These are phyloP conservation scores for Xylaria grammica DNA, from an alignment of 495 filamentous ascomycete genomes.

Conservation along the genomic window DNA sequence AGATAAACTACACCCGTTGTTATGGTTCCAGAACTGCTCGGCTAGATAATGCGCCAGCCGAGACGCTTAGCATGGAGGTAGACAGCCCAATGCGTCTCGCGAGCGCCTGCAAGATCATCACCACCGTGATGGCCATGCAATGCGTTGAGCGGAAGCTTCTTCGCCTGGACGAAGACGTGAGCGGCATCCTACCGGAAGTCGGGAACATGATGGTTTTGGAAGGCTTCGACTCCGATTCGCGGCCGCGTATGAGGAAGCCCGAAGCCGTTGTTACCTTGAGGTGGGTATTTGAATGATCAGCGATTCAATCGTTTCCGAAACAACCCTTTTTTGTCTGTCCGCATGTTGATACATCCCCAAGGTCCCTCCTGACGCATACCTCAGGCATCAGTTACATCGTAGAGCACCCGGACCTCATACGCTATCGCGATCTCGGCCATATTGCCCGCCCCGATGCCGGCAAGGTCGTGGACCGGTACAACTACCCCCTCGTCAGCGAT, in stretches of 20 bases:
- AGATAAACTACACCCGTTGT: no score
- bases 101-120: slow-evolving; percentile 39
- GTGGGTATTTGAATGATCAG: background rate
- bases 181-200: slow-evolving; percentile 32
- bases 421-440: no score
- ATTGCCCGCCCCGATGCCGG: no score
- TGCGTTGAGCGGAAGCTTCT: slow-evolving; percentile 31
- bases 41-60: no score
- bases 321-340: background rate
- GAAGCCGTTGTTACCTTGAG: slow-evolving; percentile 30
- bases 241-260: no score
- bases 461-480: no score
- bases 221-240: no score
- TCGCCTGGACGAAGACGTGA: slow-evolving; percentile 32
- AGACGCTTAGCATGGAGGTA: no score
- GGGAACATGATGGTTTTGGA: slow-evolving; percentile 27
- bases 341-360: background rate
- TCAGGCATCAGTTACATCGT: slow-evolving; percentile 33
- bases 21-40: no score
- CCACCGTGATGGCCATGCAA: slow-evolving; percentile 30
- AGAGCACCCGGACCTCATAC: no score
- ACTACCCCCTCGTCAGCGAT: no score
- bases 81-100: slow-evolving; percentile 20
- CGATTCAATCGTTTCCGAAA: background rate
- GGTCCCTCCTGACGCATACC: slow-evolving; percentile 42